Conservation (phyloP, 768 basidiomycete genomes). For the Cystobasidium ongulense region DNA sequence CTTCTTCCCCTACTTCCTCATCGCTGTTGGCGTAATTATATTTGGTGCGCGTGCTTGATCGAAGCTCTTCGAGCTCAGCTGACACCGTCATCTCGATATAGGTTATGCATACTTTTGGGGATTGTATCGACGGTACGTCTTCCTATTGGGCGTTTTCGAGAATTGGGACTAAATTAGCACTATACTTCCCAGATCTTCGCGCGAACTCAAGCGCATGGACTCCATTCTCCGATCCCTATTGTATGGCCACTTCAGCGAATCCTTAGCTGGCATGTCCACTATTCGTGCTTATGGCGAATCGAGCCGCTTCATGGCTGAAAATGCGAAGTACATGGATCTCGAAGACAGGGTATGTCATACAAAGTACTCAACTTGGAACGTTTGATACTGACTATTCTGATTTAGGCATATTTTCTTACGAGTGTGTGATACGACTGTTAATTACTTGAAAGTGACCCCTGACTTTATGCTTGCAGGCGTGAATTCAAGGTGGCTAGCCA, state of each 20-base stretch:
- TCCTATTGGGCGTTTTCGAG: constrained; percentile 53
- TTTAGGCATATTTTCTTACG: constrained; percentile 72
- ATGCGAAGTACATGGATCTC: constrained; percentile 62
- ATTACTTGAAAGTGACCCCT: background rate
- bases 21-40: constrained; percentile 58
- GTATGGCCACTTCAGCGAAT: constrained; percentile 89
- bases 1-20: constrained; percentile 66
- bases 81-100: constrained; percentile 57
- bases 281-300: constrained; percentile 73
- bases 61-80: background rate
- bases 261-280: constrained; percentile 64
- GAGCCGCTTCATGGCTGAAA: constrained; percentile 63
- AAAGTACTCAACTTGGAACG: constrained; percentile 42
- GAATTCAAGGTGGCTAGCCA: constrained; percentile 62
- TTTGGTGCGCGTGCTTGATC: constrained; percentile 56
- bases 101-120: constrained; percentile 52
- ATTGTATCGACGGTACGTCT: constrained; percentile 40
- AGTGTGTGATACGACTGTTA: background rate
- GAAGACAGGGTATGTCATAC: constrained; percentile 85
- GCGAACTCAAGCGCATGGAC: constrained; percentile 78
- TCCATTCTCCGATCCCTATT: constrained; percentile 72
- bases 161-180: constrained; percentile 65
- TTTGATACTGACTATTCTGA: constrained; percentile 42
- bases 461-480: constrained; percentile 48
- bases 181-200: constrained; percentile 76